Evolutionary conservation across 345 rosid genomes (phyloP).

Genomic region (Arabis hirsuta): DNA sequence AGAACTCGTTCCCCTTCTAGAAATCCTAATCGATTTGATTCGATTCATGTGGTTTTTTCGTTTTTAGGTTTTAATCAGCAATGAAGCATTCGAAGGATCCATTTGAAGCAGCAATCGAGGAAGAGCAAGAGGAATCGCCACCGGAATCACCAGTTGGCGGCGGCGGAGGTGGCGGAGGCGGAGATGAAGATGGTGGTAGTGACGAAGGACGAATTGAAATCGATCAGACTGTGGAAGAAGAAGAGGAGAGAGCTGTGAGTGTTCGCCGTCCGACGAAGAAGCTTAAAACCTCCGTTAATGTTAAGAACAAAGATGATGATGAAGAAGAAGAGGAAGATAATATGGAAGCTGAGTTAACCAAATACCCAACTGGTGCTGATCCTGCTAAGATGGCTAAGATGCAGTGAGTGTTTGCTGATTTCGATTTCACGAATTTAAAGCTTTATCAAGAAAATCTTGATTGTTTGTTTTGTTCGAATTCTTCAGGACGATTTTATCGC

Average conservation of each 20-base stretch:
- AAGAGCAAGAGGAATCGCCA: conserved; percentile 74
- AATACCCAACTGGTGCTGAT: conserved; percentile 72
- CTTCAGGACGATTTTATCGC: conserved; percentile 73
- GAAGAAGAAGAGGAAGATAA: conserved; percentile 94
- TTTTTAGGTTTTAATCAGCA: conserved; percentile 14
- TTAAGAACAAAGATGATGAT: conserved; percentile 66
- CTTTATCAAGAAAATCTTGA: not conserved
- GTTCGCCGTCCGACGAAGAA: conserved; percentile 34
- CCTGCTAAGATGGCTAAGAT: conserved; percentile 88
- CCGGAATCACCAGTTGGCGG: conserved; percentile 56
- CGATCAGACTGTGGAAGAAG: conserved; percentile 43
- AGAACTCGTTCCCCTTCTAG: not conserved
- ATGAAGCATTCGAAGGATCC: conserved; percentile 95
- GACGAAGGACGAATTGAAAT: conserved; percentile 24
- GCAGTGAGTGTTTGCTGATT: conserved; percentile 59
- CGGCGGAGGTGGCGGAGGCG: conserved; percentile 54
- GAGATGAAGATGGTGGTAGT: conserved; percentile 38
- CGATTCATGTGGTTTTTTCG: not conserved
- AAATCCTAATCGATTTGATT: conserved; percentile 12
- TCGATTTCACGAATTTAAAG: too few species aligned
- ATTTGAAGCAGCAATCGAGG: conserved; percentile 88
- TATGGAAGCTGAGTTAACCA: conserved; percentile 82
- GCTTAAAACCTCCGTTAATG: conserved; percentile 24
- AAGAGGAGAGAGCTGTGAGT: conserved; percentile 45
- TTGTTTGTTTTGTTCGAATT: conserved; percentile 10